phyloP scores from a whole-genome alignment of 2,329 filamentous ascomycete species.

The Ophiocordyceps unilateralis region DNA sequence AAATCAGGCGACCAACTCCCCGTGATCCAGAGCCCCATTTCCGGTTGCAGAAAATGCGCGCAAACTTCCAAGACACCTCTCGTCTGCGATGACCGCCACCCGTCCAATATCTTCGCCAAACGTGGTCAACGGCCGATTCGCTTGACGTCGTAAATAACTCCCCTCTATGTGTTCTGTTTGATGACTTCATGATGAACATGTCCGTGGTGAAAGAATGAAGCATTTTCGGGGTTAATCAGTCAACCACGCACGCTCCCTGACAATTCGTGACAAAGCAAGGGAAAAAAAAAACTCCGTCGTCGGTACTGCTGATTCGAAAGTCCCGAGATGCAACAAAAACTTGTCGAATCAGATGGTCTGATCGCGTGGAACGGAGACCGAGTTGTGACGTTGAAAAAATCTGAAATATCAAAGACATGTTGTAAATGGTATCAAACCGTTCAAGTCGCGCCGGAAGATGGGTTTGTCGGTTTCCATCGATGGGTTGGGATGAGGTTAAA shows the following conservation, averaged over 20 bases:
- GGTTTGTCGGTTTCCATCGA: not conserved
- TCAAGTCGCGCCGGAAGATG: slow-evolving; percentile 20
- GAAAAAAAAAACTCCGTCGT: slow-evolving; percentile 5
- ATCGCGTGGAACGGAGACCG: slow-evolving; percentile 15
- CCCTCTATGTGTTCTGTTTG: slow-evolving; percentile 32
- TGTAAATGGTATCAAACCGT: slow-evolving; percentile 6
- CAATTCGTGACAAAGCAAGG: slow-evolving; percentile 5
- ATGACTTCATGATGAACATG: slow-evolving; percentile 29
- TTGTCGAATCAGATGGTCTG: slow-evolving; percentile 24
- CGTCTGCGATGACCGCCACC: slow-evolving; percentile 16
- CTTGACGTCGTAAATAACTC: slow-evolving; percentile 15
- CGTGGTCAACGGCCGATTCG: slow-evolving; percentile 13
- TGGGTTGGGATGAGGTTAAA: not conserved
- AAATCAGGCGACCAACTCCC: slow-evolving; percentile 17
- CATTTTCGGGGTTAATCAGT: slow-evolving; percentile 9
- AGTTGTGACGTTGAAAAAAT: slow-evolving; percentile 8
- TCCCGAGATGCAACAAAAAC: slow-evolving; percentile 8
- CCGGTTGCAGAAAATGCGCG: slow-evolving; percentile 10
- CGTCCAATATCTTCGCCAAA: slow-evolving; percentile 14
- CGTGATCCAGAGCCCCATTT: slow-evolving; percentile 15
- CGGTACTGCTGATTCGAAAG: slow-evolving; percentile 3
- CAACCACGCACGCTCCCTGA: slow-evolving; percentile 5
- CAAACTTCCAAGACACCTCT: slow-evolving; percentile 15
- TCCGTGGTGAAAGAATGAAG: slow-evolving; percentile 9
- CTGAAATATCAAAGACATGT: slow-evolving; percentile 10